These are phyloP conservation scores for Bolboschoenoplectus hybrid DNA, from an alignment of 202 grass and related monocot species.

Conservation along the genomic window DNA sequence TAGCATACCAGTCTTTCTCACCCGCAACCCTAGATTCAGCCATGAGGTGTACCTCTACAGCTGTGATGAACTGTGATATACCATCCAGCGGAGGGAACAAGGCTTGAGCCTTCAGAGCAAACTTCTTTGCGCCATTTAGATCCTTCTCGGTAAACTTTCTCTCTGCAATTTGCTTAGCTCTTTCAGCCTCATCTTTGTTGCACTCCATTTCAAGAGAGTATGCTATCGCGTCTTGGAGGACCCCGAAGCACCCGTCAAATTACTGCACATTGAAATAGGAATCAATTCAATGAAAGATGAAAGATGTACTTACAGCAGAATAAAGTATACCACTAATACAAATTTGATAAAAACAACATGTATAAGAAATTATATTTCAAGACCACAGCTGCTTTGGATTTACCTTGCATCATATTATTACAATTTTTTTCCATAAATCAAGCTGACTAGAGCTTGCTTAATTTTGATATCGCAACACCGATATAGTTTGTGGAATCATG, in stretches of 20 bases:
- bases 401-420: background rate
- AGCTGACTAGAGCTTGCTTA: background rate
- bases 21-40: slow-evolving; percentile 50
- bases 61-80: slow-evolving; percentile 55
- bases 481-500: background rate
- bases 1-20: slow-evolving; percentile 82
- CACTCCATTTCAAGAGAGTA: slow-evolving; percentile 66
- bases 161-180: slow-evolving; percentile 68
- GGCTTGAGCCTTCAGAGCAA: slow-evolving; percentile 67
- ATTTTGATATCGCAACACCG: background rate
- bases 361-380: background rate
- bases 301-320: slow-evolving; percentile 12
- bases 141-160: slow-evolving; percentile 62
- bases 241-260: background rate
- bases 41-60: slow-evolving; percentile 65
- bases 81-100: slow-evolving; percentile 77
- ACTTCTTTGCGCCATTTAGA: slow-evolving; percentile 63
- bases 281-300: background rate
- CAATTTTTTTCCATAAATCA: background rate
- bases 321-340: background rate
- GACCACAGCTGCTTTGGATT: background rate
- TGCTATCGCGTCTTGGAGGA: background rate
- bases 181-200: slow-evolving; percentile 80
- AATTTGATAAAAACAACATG: background rate
- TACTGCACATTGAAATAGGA: slow-evolving; percentile 2